Evolutionary conservation across 2,329 filamentous ascomycete genomes (phyloP), one percentile per base, ranked within the genome.

Genomic region (Fusarium nematophilum): DNA sequence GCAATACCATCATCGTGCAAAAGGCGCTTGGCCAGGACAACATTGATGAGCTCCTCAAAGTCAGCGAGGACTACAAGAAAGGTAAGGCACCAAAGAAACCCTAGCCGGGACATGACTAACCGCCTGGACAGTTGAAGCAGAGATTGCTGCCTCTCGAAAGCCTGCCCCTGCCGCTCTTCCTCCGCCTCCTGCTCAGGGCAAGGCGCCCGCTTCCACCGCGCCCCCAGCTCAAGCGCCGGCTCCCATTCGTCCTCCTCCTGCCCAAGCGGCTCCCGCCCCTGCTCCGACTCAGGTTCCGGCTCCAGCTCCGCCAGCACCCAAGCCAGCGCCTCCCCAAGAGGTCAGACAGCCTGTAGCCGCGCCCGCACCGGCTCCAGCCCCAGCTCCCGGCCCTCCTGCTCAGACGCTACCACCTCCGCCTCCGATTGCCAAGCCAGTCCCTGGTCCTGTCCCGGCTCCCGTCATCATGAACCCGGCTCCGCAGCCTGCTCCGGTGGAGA

Each of bases 11-110:
- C 66, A 85, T 97, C 46, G 87, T 98, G 27, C 87, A 90, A 66
- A 90, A 91, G 70, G 93, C 94, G 9, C 83, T 98, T 5, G 91
- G 92, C 13, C 93, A 96, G 67, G 87, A 94, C 14, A 92, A 97
- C 67, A 97, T 97, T 61, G 93, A 97, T 66, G 90, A 96, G 69
- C 83, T 97, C 37, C 90, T 97, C 67, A 89, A 87, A 68, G 81
- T 93, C 43, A 96, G 92, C 74, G 90, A 93, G 69, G 87, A 90
- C 26, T 93, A 92, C 76, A 88, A 84, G 71, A 83, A 84, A 70
- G 80, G 83, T 85, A 68, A 70, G 80, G 69, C 10, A 6, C 21
- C 15, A 42, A 27, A n/a, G 1, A 17, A 9, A 2, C 7, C 7
- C 15, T 11, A 4, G 8, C 2, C 7, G 5, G 3, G 3, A n/a